Conservation (phyloP, 768 basidiomycete genomes). For the Suillus bovinus region DNA sequence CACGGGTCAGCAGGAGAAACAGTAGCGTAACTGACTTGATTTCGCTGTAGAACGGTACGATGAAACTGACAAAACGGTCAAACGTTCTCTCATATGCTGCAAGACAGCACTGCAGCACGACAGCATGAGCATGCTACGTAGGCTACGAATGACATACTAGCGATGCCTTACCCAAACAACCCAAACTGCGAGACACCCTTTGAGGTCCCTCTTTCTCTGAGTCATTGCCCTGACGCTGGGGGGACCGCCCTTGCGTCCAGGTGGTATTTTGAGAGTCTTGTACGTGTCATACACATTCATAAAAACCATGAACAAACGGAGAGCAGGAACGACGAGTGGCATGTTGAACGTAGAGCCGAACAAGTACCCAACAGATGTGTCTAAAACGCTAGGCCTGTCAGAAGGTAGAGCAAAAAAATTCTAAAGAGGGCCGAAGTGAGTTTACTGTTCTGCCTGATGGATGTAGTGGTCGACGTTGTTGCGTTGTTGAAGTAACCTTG, state of each 20-base stretch:
- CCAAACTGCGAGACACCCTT: conserved; percentile 84
- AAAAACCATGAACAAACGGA: conserved; percentile 71
- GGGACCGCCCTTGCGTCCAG: conserved; percentile 48
- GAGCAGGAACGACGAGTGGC: conserved; percentile 65
- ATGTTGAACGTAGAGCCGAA: conserved; percentile 36
- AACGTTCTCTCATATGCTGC: conserved; percentile 64
- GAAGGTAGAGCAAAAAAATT: conserved; percentile 5
- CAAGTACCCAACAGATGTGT: conserved; percentile 13
- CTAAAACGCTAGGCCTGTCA: conserved; percentile 1
- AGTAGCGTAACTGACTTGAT: conserved; percentile 72
- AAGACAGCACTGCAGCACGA: conserved; percentile 57
- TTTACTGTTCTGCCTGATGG: conserved; percentile 10
- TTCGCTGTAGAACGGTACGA: conserved; percentile 85
- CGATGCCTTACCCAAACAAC: conserved; percentile 69
- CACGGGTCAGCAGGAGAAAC: conserved; percentile 75
- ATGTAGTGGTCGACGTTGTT: conserved; percentile 17
- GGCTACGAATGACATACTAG: background rate
- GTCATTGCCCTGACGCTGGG: conserved; percentile 68
- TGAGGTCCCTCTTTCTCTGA: conserved; percentile 82
- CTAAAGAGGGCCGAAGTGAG: conserved; percentile 9
- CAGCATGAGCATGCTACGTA: conserved; percentile 15
- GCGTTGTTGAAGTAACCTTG: conserved; percentile 7
- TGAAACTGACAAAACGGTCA: conserved; percentile 64
- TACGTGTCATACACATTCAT: conserved; percentile 83
- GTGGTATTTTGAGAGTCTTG: conserved; percentile 75